Evolutionary conservation across 768 basidiomycete genomes (phyloP).

Genomic region (Boletellus emodensis): DNA sequence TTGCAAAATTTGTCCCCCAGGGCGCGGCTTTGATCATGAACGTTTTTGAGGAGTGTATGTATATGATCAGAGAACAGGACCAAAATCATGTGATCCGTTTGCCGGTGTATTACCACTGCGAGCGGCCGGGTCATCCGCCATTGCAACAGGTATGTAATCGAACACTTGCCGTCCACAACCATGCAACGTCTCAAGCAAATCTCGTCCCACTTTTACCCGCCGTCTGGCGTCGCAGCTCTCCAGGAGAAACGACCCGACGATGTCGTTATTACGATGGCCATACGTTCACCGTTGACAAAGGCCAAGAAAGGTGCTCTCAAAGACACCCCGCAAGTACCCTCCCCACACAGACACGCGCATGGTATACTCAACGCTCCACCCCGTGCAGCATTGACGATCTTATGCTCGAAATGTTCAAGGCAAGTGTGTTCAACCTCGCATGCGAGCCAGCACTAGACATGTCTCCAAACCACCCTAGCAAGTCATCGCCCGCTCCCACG

Average conservation of each 20-base stretch:
- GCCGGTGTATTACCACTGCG: too few species aligned
- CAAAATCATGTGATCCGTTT: not conserved
- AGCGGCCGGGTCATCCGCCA: too few species aligned
- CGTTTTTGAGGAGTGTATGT: not conserved
- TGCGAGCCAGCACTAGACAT: not conserved
- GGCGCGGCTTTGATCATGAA: not conserved
- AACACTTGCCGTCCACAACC: not conserved
- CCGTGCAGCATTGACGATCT: slow-evolving; percentile 66
- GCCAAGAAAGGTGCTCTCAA: slow-evolving; percentile 73
- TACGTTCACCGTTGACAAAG: slow-evolving; percentile 72
- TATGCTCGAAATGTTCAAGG: slow-evolving; percentile 79
- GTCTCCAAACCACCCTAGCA: slow-evolving; percentile 37
- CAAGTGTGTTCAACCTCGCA: slow-evolving; percentile 15
- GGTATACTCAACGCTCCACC: slow-evolving; percentile 8
- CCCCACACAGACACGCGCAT: not conserved
- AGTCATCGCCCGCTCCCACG: slow-evolving; percentile 50
- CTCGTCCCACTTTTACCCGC: slow-evolving; percentile 50
- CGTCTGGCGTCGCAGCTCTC: slow-evolving; percentile 48
- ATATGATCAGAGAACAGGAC: not conserved
- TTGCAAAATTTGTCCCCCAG: not conserved
- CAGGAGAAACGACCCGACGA: slow-evolving; percentile 64
- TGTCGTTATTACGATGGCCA: slow-evolving; percentile 79
- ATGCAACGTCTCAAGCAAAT: slow-evolving; percentile 70
- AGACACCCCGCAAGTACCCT: slow-evolving; percentile 53
- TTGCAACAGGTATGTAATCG: too few species aligned